phyloP scores from a whole-genome alignment of 2,329 filamentous ascomycete genomes.

The Ophiostoma sp. region DNA sequence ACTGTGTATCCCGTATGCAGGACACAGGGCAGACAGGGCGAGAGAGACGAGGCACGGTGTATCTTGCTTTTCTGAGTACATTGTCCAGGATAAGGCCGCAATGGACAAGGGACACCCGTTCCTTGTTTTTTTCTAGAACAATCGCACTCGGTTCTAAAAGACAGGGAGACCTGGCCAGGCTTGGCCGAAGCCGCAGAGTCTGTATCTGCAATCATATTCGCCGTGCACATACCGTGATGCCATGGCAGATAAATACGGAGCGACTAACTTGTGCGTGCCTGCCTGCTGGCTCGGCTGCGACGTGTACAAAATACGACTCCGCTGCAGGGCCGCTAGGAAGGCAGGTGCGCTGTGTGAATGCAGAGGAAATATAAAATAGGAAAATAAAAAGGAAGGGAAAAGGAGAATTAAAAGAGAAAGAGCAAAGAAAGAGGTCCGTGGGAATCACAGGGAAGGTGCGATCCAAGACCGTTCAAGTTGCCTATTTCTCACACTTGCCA shows the following conservation, averaged over 20 bases:
- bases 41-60: constrained; percentile 16
- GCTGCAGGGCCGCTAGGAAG: constrained; percentile 18
- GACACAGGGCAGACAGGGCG: neutral
- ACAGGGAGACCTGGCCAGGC: neutral
- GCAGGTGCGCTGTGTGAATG: neutral
- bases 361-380: neutral
- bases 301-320: constrained; percentile 23
- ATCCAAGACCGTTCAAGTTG: neutral
- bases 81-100: constrained; percentile 8
- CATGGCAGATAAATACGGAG: neutral
- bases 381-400: neutral
- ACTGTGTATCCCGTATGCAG: neutral
- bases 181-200: neutral
- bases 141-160: neutral
- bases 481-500: neutral
- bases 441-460: neutral
- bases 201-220: neutral
- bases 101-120: neutral
- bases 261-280: neutral
- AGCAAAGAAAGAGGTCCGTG: neutral
- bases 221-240: neutral
- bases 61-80: neutral
- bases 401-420: neutral
- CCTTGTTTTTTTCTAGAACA: constrained; percentile 16
- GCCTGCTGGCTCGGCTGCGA: constrained; percentile 7